Evolutionary conservation across 306 rosid genomes (phyloP), one percentile per base, ranked within the genome.

Genomic region (Castanea mollissima): DNA sequence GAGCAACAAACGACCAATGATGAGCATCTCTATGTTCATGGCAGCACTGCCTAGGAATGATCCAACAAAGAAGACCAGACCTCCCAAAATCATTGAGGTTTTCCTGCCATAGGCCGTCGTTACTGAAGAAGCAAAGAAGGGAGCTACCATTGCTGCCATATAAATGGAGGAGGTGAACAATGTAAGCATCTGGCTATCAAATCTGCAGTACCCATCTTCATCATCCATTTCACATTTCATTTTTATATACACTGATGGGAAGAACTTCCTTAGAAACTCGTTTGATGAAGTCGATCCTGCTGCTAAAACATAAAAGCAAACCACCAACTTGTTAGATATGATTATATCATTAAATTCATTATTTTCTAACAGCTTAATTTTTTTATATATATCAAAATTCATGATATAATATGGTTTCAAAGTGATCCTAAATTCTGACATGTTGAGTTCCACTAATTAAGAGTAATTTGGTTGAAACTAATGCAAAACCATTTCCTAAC

Each of bases 221-320:
- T 16, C 13, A 23, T 14, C 15, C 54, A 49, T 12, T 5, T 31
- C 46, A 1, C 44, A 41, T 2, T 4, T 35, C 55, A 49, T 38
- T 29, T 78, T 74, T 16, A 10, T 10, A 54, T 72, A 67, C 3
- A 74, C 78, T 1, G 76, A 64, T 0, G 89, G 89, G 5, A 80
- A 78, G 31, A 85, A 88, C 59, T 80, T 62, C 76, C 15, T 49
- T 21, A 85, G 32, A 62, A 83, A 81, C 2, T 5, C 31, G 49
- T 41, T 79, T 89, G 84, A 83, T 51, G 87, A 80, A 69, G 87
- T 80, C 54, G 69, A 84, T 7, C 89, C 89, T 31, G 87, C 91
- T 76, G 82, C 69, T 51, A 74, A 57, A 59, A 21, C 11, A 9
- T 59, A 21, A 25, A 23, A 49, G 16, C 54, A 49, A 49, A 49